phyloP scores from a whole-genome alignment of 352 stramenopile genomes.

The Pythium rishiriense region DNA sequence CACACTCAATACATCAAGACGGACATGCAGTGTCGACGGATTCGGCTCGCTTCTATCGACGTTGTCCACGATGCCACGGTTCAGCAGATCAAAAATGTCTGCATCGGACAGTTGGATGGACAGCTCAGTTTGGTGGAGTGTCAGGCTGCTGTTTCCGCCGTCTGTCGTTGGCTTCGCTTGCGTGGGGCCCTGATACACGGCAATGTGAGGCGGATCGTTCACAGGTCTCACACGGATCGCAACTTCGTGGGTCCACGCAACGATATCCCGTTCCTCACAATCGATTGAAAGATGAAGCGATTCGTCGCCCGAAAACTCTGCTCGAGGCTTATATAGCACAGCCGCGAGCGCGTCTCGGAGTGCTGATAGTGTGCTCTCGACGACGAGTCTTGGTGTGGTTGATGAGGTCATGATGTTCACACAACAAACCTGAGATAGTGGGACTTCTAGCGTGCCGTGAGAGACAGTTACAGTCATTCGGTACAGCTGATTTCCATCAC shows the following conservation, averaged over 20 bases:
- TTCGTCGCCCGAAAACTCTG: conserved; percentile 25
- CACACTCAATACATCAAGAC: not conserved
- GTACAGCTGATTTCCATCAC: conserved; percentile 3
- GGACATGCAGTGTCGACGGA: conserved; percentile 4
- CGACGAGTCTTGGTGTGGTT: not conserved
- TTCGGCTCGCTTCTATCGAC: not conserved
- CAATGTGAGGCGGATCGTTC: conserved; percentile 18
- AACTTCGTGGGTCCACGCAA: not conserved
- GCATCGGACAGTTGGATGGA: conserved; percentile 8
- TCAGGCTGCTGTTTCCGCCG: not conserved
- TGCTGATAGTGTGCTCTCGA: conserved; percentile 13
- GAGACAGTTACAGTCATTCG: not conserved
- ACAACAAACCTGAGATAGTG: conserved; percentile 11
- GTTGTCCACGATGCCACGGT: not conserved
- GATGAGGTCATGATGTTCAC: conserved; percentile 9
- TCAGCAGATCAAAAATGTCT: not conserved
- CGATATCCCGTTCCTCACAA: not conserved
- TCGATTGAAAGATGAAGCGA: conserved; percentile 1
- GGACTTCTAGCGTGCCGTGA: conserved; percentile 5
- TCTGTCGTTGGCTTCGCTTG: not conserved
- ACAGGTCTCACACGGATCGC: conserved; percentile 17
- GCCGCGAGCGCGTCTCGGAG: conserved; percentile 7
- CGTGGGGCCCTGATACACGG: not conserved
- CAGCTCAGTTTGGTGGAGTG: conserved; percentile 3
- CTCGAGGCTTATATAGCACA: conserved; percentile 20